Evolutionary conservation across 345 rosid genomes (phyloP).

Genomic region (Eucalyptus microcorys): DNA sequence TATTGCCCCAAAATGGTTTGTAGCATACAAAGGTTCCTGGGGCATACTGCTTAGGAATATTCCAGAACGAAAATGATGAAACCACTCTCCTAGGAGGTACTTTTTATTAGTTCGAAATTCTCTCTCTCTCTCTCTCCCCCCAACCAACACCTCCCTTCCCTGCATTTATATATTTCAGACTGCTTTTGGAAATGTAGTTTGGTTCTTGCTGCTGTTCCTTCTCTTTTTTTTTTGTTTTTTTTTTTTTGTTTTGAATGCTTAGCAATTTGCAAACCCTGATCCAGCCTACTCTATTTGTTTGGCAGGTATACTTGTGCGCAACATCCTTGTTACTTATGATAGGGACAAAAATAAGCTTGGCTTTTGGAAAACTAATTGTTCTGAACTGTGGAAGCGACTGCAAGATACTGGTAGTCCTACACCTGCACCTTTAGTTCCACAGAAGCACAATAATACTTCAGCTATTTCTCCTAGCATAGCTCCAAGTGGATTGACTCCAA

Average conservation of each 20-base stretch:
- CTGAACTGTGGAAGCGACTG: conserved; percentile 68
- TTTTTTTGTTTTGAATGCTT: not conserved
- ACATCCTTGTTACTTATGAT: conserved; percentile 85
- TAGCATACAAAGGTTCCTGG: conserved; percentile 78
- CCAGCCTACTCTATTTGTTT: not conserved
- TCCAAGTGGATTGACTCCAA: conserved; percentile 13
- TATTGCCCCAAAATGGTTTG: not conserved
- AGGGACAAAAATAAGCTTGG: conserved; percentile 81
- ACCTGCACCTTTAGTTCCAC: conserved; percentile 9
- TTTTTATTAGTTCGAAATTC: not conserved
- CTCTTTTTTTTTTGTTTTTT: not conserved
- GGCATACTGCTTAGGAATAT: conserved; percentile 80
- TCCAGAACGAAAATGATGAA: conserved; percentile 74
- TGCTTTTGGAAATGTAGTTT: not conserved
- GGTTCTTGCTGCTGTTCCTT: not conserved
- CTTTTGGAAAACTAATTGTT: conserved; percentile 99
- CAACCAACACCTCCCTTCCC: no score
- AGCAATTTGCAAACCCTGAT: not conserved
- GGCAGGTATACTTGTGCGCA: conserved; percentile 81
- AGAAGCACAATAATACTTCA: conserved; percentile 9
- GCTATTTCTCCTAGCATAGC: conserved; percentile 18
- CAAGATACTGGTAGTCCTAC: conserved; percentile 23
- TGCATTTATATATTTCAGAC: not conserved
- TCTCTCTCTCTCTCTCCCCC: not conserved
- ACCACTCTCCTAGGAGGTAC: conserved; percentile 89